phyloP scores from a whole-genome alignment of 1,139 yeast species.

The Arxiozyma bovina region DNA sequence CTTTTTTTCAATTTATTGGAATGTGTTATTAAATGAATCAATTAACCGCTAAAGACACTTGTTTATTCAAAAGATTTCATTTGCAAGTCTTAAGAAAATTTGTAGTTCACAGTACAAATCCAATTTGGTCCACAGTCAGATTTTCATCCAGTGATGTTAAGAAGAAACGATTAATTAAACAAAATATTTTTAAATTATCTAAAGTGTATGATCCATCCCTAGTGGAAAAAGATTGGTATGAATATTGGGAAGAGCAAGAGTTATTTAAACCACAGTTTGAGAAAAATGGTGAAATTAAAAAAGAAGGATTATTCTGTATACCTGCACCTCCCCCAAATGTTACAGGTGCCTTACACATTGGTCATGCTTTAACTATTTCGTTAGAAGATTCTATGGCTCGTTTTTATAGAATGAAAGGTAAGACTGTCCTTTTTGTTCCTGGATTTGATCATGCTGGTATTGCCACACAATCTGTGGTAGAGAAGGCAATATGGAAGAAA shows the following conservation, averaged over 20 bases:
- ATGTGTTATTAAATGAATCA: neutral
- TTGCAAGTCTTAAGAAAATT: too few relatives aligned
- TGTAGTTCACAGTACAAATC: neutral
- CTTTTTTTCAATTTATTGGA: neutral
- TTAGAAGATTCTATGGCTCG: constrained; percentile 89
- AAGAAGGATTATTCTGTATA: constrained; percentile 75
- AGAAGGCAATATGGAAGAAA: constrained; percentile 82
- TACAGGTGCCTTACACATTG: constrained; percentile 96
- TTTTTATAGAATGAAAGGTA: constrained; percentile 93
- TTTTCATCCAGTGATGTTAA: neutral
- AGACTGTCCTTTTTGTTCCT: constrained; percentile 83
- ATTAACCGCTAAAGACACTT: neutral
- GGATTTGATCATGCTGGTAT: constrained; percentile 99
- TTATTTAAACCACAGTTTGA: constrained; percentile 79
- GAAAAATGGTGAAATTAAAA: constrained; percentile 59
- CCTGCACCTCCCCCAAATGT: constrained; percentile 99
- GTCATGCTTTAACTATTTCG: constrained; percentile 91
- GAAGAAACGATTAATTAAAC: neutral
- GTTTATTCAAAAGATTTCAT: neutral
- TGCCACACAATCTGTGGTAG: constrained; percentile 96
- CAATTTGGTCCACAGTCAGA: neutral
- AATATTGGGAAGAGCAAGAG: constrained; percentile 88
- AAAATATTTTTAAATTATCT: neutral
- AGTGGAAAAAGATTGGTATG: constrained; percentile 94
- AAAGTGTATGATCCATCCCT: constrained; percentile 64